These are phyloP conservation scores for Cryptococcus sp. DNA, from an alignment of 1,284 basidiomycete species.

Conservation along the genomic window DNA sequence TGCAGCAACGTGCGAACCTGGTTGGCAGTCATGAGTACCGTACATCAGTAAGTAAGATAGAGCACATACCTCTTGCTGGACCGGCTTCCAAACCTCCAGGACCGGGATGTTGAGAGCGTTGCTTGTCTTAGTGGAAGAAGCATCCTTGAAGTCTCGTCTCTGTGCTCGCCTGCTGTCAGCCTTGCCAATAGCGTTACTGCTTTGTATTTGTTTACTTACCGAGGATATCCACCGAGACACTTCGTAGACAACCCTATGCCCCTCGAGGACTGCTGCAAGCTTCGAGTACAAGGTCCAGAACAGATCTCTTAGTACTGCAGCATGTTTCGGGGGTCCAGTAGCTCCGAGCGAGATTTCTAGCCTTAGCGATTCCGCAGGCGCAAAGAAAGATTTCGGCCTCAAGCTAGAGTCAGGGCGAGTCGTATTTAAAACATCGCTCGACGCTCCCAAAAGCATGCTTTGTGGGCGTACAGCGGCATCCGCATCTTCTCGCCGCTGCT, in stretches of 20 bases:
- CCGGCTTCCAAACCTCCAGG: slow-evolving; percentile 85
- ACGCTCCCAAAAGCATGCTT: slow-evolving; percentile 18
- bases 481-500: slow-evolving; percentile 31
- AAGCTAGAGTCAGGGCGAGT: slow-evolving; percentile 8
- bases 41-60: too few species aligned
- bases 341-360: slow-evolving; percentile 73
- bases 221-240: slow-evolving; percentile 83
- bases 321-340: slow-evolving; percentile 70
- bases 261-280: slow-evolving; percentile 91
- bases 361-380: slow-evolving; percentile 56
- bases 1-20: slow-evolving; percentile 83
- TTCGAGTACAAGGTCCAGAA: slow-evolving; percentile 99
- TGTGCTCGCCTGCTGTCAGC: slow-evolving; percentile 44
- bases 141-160: slow-evolving; percentile 84
- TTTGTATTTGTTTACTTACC: slow-evolving; percentile 58
- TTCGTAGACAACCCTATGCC: slow-evolving; percentile 87
- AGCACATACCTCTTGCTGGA: slow-evolving; percentile 77
- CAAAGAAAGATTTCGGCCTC: slow-evolving; percentile 22
- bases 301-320: slow-evolving; percentile 84
- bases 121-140: slow-evolving; percentile 68
- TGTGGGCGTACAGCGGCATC: slow-evolving; percentile 20
- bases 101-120: slow-evolving; percentile 64
- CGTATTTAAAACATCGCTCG: slow-evolving; percentile 13
- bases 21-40: too few species aligned
- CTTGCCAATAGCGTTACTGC: not conserved